Evolutionary conservation across 192 early-diverging fungal genomes (phyloP), one percentile per base, ranked within the genome.

Genomic region (Oehlia diaphana): DNA sequence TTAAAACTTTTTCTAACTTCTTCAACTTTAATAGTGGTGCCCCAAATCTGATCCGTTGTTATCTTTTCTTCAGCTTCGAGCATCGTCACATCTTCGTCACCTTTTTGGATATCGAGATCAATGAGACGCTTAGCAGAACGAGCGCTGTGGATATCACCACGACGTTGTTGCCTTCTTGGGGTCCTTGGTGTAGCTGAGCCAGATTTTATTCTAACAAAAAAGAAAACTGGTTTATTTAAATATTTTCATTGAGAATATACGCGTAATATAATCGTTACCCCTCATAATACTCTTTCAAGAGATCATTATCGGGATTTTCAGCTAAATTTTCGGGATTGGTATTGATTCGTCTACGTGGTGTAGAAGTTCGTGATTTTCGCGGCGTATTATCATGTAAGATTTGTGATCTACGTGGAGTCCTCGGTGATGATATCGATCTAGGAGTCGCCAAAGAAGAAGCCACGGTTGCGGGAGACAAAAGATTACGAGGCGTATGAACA

Each of bases 1-100:
- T 89, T 85, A 84, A 99, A 99, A 35, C 85, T 84, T 2, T 74
- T 69, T 87, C 95, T 96, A 42, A 91, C 88, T 26, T 96, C 95
- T 63, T 94, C 90, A 70, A 99, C 92, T 70, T 95, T 93, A 81
- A 99, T 90, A 21, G 94, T 94, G 0, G 97, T 99, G 62, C 97
- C 97, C 96, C 96, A 99, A 78, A 99, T 97, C 19, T 70, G 68
- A 39, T 70, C 37, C n/a, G 13, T 35, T 42, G 19, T 70, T 10
- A 37, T 31, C 39, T n/a, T 70, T 70, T 21, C 68, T 70, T 42
- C 9, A 58, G 14, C 16, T 21, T 58, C 53, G 12, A 58, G 5
- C 53, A 58, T 58, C 53, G 53, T 58, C 0, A 58, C 16, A 58
- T 58, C 53, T 58, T 58, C 53, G 19, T 58, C 1, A 58, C 19